Evolutionary conservation across 1,284 basidiomycete species (phyloP), one percentile per base, ranked within the genome.

Genomic region (Exobasidium cylindrosporum): DNA sequence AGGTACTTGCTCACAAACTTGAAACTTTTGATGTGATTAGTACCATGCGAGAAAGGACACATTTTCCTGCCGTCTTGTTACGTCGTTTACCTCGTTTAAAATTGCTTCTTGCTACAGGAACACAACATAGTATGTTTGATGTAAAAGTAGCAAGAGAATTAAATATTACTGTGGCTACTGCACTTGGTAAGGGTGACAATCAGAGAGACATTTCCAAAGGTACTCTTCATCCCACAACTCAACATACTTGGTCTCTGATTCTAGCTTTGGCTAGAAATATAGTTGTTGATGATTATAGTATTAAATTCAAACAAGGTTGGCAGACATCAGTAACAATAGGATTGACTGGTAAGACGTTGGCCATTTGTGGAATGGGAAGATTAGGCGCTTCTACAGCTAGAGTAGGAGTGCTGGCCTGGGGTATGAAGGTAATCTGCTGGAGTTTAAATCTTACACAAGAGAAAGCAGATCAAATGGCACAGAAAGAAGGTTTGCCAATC

Each of bases 361-460:
- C 10, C 10, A 50, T 50, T 31, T 50, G 47, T 31, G 47, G 47
- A 26, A 7, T 50, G 24, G 47, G 47, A 26, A 24, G 47, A 21
- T 21, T 50, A 10, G 47, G 47, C 29, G 47, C 47, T 26, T 24
- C 47, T 24, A 50, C 47, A 10, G 47, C 47, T 24, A 7, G 47
- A 23, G 24, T 50, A 7, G 47, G 24, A 7, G 47, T 50, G 10
- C 14, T 50, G 23, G 47, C 24, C 47, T 50, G 23, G 23, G 47
- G 47, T 31, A 50, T 50, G 47, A 50, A 50, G 47, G 21, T 50
- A 7, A 24, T 10, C 10, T 50, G 47, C 47, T 50, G 47, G 47
- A 23, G 47, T 31, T 14, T 10, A 31, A 50, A 50, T 31, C 21
- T 50, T 7, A 50, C 47, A 21, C 47, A 50, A 31, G 47, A 10